Evolutionary conservation across 768 basidiomycete species (phyloP).

Genomic region (Mycena latifolia): DNA sequence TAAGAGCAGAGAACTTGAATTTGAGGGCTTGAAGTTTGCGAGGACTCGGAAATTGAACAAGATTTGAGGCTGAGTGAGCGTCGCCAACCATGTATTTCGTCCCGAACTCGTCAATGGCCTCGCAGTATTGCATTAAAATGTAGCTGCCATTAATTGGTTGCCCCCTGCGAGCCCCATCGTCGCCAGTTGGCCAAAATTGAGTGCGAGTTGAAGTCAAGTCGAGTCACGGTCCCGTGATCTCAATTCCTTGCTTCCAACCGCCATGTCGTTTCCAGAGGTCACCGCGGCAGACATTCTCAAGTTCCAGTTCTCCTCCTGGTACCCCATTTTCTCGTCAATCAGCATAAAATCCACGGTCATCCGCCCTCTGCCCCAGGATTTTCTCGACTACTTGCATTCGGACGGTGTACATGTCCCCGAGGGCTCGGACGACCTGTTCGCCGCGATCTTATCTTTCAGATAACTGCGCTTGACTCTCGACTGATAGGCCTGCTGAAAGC

Average conservation of each 20-base stretch:
- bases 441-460: slow-evolving; percentile 31
- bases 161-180: too few relatives aligned
- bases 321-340: slow-evolving; percentile 71
- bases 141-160: too few relatives aligned
- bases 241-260: slow-evolving; percentile 9
- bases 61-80: too few relatives aligned
- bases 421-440: slow-evolving; percentile 84
- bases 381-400: slow-evolving; percentile 80
- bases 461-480: slow-evolving; percentile 13
- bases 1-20: not conserved
- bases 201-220: not conserved
- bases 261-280: slow-evolving; percentile 63
- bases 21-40: not conserved
- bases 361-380: slow-evolving; percentile 72
- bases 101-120: too few relatives aligned
- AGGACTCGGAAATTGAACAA: not conserved
- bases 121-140: too few relatives aligned
- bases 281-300: slow-evolving; percentile 67
- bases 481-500: slow-evolving; percentile 62
- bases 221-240: slow-evolving; percentile 31
- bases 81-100: too few relatives aligned
- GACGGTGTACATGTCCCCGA: slow-evolving; percentile 89
- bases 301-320: slow-evolving; percentile 92
- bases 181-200: too few relatives aligned
- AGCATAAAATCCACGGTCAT: slow-evolving; percentile 83